phyloP scores from a whole-genome alignment of 345 rosid species.

The Diplotaxis tenuifolia region DNA sequence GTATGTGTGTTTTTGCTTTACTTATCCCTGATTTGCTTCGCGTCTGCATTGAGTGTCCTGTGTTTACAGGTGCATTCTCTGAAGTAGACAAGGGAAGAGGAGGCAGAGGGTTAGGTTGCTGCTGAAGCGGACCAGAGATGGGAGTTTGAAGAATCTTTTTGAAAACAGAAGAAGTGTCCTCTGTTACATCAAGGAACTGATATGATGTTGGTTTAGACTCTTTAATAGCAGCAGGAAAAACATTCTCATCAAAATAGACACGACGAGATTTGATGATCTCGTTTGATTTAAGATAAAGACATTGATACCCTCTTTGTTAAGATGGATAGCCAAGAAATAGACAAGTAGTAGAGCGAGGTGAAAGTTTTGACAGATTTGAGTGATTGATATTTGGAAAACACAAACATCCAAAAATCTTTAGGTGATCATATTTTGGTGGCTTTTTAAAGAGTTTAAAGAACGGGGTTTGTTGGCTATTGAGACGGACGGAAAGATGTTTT shows the following conservation, averaged over 20 bases:
- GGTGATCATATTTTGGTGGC: not conserved
- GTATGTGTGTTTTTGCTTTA: not conserved
- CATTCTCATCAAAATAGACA: not conserved
- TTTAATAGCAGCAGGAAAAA: not conserved
- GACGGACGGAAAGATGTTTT: not conserved
- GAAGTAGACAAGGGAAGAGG: too few relatives aligned
- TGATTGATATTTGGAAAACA: not conserved
- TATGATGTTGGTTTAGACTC: not conserved
- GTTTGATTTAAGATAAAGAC: not conserved
- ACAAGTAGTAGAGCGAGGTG: not conserved
- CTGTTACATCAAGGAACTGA: not conserved
- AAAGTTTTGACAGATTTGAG: not conserved
- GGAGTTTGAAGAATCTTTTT: too few relatives aligned
- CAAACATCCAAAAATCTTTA: not conserved
- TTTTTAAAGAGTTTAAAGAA: not conserved
- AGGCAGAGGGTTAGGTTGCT: too few relatives aligned
- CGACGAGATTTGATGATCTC: not conserved
- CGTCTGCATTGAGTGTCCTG: too few relatives aligned
- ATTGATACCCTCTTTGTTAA: not conserved
- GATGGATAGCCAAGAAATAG: not conserved
- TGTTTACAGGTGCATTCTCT: too few relatives aligned
- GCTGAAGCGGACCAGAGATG: too few relatives aligned
- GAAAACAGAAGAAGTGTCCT: not conserved
- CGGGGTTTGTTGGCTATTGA: not conserved
- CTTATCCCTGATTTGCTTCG: too few relatives aligned